These are phyloP conservation scores for Populus euphratica DNA, from an alignment of 345 rosid species.

Conservation along the genomic window DNA sequence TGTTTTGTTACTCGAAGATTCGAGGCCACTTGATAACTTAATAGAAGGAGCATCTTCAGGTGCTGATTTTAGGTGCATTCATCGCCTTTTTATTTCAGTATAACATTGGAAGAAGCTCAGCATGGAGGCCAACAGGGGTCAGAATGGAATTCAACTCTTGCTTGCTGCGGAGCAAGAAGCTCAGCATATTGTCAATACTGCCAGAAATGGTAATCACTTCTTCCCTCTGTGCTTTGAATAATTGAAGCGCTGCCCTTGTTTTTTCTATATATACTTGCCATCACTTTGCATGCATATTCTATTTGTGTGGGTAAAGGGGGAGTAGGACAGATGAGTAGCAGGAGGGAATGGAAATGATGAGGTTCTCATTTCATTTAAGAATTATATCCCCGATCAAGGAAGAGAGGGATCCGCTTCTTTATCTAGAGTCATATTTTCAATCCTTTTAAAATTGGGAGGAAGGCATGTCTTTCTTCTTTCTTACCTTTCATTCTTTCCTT, in stretches of 20 bases:
- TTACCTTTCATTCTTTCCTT: not conserved
- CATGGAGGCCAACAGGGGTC: conserved; percentile 71
- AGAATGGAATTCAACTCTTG: conserved; percentile 81
- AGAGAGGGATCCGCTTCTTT: not conserved
- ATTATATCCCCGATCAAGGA: not conserved
- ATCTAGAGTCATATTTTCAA: not conserved
- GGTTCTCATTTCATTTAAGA: not conserved
- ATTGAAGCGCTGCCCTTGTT: not conserved
- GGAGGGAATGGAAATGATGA: not conserved
- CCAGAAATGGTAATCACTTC: conserved; percentile 46
- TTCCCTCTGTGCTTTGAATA: not conserved
- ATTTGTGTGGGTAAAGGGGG: not conserved
- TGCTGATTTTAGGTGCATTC: not conserved
- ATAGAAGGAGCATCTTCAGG: not conserved
- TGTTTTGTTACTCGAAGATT: not conserved
- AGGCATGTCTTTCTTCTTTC: not conserved
- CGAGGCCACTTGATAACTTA: not conserved
- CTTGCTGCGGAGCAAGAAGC: conserved; percentile 93
- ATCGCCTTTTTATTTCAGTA: not conserved
- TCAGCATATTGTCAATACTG: conserved; percentile 76
- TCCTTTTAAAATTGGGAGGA: not conserved
- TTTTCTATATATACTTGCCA: not conserved
- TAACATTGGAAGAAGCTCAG: not conserved
- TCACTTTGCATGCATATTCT: not conserved
- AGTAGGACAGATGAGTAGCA: not conserved